Evolutionary conservation across 2,329 filamentous ascomycete species (phyloP).

Genomic region (Aplosporella prunicola): DNA sequence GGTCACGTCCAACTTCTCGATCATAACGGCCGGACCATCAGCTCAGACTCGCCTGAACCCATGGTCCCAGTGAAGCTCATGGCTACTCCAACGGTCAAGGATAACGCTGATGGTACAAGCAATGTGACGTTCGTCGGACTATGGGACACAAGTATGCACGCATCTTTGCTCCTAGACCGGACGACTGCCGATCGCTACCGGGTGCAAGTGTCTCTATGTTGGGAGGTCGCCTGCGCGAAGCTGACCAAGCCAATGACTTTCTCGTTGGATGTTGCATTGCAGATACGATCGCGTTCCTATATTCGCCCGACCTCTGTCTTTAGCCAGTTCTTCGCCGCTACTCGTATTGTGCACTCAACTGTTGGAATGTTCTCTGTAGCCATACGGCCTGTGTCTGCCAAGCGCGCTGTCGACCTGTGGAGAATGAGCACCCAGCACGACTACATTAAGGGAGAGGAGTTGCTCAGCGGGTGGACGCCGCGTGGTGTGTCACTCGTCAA

Average conservation of each 20-base stretch:
- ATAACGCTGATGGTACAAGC: conserved; percentile 82
- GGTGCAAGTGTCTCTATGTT: conserved; percentile 77
- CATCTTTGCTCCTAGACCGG: conserved; percentile 84
- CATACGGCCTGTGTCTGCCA: conserved; percentile 80
- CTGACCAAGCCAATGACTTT: conserved; percentile 86
- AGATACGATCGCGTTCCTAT: conserved; percentile 75
- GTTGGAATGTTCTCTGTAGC: conserved; percentile 79
- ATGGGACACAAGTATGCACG: conserved; percentile 93
- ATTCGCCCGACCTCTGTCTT: conserved; percentile 81
- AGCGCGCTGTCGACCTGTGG: conserved; percentile 88
- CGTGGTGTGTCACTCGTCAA: conserved; percentile 83
- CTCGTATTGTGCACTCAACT: conserved; percentile 77
- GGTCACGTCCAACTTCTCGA: conserved; percentile 78
- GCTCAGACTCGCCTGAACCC: conserved; percentile 60
- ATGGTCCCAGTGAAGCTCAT: conserved; percentile 71
- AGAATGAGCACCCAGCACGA: conserved; percentile 90
- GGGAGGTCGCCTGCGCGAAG: conserved; percentile 76
- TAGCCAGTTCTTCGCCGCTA: conserved; percentile 74
- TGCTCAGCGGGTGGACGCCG: conserved; percentile 74
- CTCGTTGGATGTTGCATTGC: conserved; percentile 66
- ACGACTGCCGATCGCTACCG: conserved; percentile 87
- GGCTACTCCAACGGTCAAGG: conserved; percentile 66
- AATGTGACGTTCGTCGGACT: conserved; percentile 81
- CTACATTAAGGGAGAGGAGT: conserved; percentile 93
- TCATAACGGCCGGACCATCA: conserved; percentile 72